Conservation (phyloP, 768 basidiomycete species). For the Termitomyces sp. region DNA sequence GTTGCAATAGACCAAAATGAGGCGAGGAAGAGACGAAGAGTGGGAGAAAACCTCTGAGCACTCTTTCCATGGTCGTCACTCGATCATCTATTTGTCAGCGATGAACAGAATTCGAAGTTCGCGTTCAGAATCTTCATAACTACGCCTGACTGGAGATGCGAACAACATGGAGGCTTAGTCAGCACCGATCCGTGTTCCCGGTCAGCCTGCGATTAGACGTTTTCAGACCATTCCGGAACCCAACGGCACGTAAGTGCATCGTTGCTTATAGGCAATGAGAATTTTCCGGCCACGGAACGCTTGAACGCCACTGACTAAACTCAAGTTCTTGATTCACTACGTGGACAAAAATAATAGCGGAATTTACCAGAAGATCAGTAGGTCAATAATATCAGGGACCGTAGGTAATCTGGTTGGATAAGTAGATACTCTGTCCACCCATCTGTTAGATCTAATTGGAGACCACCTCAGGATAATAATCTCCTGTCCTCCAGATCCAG, state of each 20-base stretch:
- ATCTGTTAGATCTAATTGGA: no score
- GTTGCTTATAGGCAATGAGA: background rate
- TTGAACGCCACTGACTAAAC: background rate
- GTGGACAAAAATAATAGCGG: background rate
- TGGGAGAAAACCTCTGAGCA: slow-evolving; percentile 3
- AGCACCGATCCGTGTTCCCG: background rate
- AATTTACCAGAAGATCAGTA: no score
- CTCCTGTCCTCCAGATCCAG: no score
- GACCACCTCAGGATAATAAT: no score
- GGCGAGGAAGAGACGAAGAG: slow-evolving; percentile 4
- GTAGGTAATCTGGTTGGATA: no score
- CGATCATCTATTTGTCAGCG: slow-evolving; percentile 2
- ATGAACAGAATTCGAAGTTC: background rate
- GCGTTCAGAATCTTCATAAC: background rate
- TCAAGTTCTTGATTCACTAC: background rate
- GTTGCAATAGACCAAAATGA: slow-evolving; percentile 7
- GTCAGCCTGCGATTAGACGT: background rate
- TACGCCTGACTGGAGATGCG: background rate
- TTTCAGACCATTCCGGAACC: background rate
- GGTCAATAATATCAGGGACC: no score
- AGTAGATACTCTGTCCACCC: no score
- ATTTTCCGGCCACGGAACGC: background rate
- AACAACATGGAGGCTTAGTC: background rate
- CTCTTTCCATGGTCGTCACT: background rate
- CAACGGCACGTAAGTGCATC: background rate